Base-by-base conservation (phyloP, 1,139 yeast species). In the Suhomyces chickasaworum region DNA sequence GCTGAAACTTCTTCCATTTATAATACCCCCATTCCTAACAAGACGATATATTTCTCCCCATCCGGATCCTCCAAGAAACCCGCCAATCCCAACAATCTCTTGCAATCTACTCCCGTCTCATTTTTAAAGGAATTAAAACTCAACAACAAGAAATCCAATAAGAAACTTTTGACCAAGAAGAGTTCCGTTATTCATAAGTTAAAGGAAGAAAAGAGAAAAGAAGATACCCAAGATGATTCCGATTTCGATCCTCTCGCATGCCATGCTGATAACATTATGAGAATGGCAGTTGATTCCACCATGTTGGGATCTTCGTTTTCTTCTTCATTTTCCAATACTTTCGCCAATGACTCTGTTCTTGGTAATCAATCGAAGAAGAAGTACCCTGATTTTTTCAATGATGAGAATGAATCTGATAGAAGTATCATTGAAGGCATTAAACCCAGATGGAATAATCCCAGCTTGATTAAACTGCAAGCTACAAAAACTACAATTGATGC, bases 201-300 rank as follows among this genome's bases (percentile, higher is more conserved):
- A 31, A 43, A 38, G 23, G 46, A 38, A 35, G 42, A 43, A n/a
- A 7, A 37, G 7, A 38, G 34, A 29, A 15, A 30, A 7, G 39
- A 40, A 22, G 15, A 27, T 12, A 32, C 38, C 3, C 55, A 39
- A 6, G 69, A 63, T 21, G 64, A 60, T 16, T 60, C 66, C 1
- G 71, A 65, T 35, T 65, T 63, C 40, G 79, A 75, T 51, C 68
- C 69, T 34, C 66, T 75, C 52, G 80, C 80, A 9, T 75, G 79
- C 48, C 80, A 75, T 52, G 79, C 79, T 2, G 75, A 73, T 44
- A 72, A 72, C 42, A 75, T 75, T 48, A 63, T 75, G 67, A 63
- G 76, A 30, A 73, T 75, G 79, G 80, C 80, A 1, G 74, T 75
- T 38, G 80, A 75, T 48, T 68, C 78, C 20, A 75, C 80, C 2